phyloP scores from a whole-genome alignment of 768 basidiomycete genomes.

The Rhizopogon vesiculosus region DNA sequence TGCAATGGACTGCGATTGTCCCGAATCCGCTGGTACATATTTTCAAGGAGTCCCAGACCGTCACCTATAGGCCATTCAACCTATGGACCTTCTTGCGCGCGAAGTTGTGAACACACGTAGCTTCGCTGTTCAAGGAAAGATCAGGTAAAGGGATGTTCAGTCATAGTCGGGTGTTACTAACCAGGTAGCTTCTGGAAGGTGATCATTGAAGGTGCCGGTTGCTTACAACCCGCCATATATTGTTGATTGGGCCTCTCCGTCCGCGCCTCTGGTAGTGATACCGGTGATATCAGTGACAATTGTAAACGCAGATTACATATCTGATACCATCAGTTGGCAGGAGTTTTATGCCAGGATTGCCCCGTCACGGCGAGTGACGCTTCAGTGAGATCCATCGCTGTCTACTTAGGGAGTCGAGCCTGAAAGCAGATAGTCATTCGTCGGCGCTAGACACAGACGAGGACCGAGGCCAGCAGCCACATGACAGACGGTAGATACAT shows the following conservation, averaged over 20 bases:
- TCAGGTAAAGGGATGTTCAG: no score
- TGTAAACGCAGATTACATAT: neutral
- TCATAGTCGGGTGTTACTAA: neutral
- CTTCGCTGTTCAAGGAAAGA: neutral
- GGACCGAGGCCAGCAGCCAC: no score
- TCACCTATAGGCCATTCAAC: constrained; percentile 5
- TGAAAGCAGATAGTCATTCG: no score
- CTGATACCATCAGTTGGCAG: constrained; percentile 2
- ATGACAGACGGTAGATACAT: no score
- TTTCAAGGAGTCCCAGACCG: no score
- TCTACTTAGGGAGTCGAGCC: no score
- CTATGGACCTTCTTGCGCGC: constrained; percentile 1
- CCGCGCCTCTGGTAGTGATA: neutral
- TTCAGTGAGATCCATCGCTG: no score
- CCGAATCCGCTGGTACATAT: no score
- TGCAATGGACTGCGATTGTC: no score
- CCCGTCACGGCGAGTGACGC: neutral
- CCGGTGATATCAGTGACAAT: neutral
- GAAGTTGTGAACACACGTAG: neutral
- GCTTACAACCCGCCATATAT: neutral
- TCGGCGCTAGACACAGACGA: no score
- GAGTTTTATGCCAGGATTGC: neutral
- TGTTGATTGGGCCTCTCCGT: neutral
- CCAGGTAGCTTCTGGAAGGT: constrained; percentile 5
- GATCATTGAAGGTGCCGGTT: neutral